Percentiles rank a stretch among this genome's conserved stretches.
phyloP scores from a whole-genome alignment of 192 early-diverging fungal species.

The Mortierella antarctica region DNA sequence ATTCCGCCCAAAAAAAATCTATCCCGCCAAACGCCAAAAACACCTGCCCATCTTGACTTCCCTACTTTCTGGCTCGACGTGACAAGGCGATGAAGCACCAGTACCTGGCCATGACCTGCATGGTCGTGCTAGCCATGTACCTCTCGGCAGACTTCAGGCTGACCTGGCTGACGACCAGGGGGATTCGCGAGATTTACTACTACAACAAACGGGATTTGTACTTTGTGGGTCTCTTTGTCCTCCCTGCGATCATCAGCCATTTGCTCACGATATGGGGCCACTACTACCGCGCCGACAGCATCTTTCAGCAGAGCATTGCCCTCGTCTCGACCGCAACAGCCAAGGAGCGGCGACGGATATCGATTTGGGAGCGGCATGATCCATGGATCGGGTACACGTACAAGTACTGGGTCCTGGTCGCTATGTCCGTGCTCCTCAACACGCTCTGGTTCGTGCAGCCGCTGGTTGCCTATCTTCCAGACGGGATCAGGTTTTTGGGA shows the following conservation, averaged over 20 bases:
- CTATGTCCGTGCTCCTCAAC: slow-evolving; percentile 15
- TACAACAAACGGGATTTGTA: slow-evolving; percentile 32
- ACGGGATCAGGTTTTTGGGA: slow-evolving; percentile 12
- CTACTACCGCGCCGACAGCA: slow-evolving; percentile 23
- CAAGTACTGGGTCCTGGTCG: slow-evolving; percentile 28
- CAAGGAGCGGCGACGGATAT: slow-evolving; percentile 18
- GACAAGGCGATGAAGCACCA: slow-evolving; percentile 4
- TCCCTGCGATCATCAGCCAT: slow-evolving; percentile 27
- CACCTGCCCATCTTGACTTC: too few relatives aligned
- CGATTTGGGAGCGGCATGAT: slow-evolving; percentile 42
- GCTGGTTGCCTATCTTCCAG: slow-evolving; percentile 23
- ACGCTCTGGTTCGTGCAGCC: slow-evolving; percentile 41
- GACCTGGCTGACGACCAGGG: background rate
- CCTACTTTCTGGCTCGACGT: too few relatives aligned
- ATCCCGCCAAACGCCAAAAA: too few relatives aligned
- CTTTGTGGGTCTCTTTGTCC: slow-evolving; percentile 16
- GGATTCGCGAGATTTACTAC: slow-evolving; percentile 16
- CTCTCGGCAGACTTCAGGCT: slow-evolving; percentile 21
- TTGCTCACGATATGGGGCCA: slow-evolving; percentile 51
- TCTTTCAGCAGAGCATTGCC: slow-evolving; percentile 30
- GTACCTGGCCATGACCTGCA: background rate
- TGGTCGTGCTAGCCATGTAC: slow-evolving; percentile 2
- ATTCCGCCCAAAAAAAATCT: too few relatives aligned
- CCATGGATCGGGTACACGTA: slow-evolving; percentile 32
- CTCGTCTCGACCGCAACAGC: background rate